Evolutionary conservation across 106 monocot genomes (phyloP), one percentile per base, ranked within the genome.

Genomic region (Amphibolis antarctica): DNA sequence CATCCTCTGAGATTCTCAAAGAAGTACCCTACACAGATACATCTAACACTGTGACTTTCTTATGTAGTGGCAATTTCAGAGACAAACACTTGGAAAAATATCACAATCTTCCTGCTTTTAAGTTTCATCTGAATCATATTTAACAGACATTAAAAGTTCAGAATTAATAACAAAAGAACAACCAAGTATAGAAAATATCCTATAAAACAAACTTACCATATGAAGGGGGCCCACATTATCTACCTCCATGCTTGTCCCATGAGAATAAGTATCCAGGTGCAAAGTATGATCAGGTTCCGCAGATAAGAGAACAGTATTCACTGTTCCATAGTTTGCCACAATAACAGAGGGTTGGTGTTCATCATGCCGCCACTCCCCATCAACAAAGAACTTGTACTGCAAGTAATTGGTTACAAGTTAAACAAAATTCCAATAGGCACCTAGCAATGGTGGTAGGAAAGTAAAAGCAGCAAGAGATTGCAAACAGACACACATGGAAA

Each of bases 301-400:
- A 4, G 72, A 70, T 46, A 89, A 45, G 53, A 75, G 29, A 27
- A 94, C 46, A 67, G 86, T 89, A 74, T 94, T 94, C 53, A 86
- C 94, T 46, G 77, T 74, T 42, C 94, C 94, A 76, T 80, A 86
- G 60, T 59, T 76, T 44, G 86, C 86, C 4, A 71, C 86, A 4
- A 71, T 62, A 28, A 69, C 70, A 62, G 4, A 79, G 48, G 94
- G 94, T 69, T 89, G 83, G 21, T 42, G 64, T 56, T 94, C 94
- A 74, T 94, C 94, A 59, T 94, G 84, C 31, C 77, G 62, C 89
- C 89, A 94, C 56, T 94, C 81, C 10, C 94, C 94, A 71, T 94
- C 94, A 62, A 94, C 94, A 76, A 21, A 86, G 55, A 94, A 94
- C 61, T 94, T 94, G 83, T 82, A 94, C 94, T 94, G 86, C 17